Evolutionary conservation across 2,329 filamentous ascomycete species (phyloP).

Genomic region (Fusarium foetens): DNA sequence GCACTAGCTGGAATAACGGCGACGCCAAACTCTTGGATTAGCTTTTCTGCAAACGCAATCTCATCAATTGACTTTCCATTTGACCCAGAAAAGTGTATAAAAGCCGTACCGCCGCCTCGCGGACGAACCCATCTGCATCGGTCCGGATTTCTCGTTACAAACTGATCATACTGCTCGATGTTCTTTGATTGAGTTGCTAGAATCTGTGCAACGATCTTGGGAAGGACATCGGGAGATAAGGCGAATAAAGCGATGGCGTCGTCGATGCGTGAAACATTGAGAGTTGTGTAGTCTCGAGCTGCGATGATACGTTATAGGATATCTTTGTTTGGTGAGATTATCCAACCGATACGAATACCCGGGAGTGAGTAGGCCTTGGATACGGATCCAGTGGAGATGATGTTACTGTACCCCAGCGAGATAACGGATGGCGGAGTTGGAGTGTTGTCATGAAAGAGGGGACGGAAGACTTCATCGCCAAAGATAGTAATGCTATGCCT

Average conservation of each 20-base stretch:
- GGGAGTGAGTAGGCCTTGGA: background rate
- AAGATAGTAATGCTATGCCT: background rate
- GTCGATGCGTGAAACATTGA: background rate
- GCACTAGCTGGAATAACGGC: background rate
- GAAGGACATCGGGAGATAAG: fast-evolving
- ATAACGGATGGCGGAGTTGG: background rate
- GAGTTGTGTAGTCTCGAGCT: background rate
- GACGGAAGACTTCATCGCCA: background rate
- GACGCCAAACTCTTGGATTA: background rate
- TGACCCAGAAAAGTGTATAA: background rate
- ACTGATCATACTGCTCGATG: background rate
- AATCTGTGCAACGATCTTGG: background rate
- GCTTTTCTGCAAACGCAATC: background rate
- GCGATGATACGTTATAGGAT: background rate
- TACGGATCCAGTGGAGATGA: background rate
- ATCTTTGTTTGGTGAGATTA: background rate
- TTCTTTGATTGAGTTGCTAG: background rate
- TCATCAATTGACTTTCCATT: background rate
- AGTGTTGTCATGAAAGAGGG: background rate
- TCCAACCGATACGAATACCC: background rate
- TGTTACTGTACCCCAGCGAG: background rate
- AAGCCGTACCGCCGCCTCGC: background rate
- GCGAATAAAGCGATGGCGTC: background rate
- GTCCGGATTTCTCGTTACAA: background rate
- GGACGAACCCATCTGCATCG: background rate